These are phyloP conservation scores for Dacryopinax primogenitus DNA, from an alignment of 768 basidiomycete genomes.

Conservation along the genomic window DNA sequence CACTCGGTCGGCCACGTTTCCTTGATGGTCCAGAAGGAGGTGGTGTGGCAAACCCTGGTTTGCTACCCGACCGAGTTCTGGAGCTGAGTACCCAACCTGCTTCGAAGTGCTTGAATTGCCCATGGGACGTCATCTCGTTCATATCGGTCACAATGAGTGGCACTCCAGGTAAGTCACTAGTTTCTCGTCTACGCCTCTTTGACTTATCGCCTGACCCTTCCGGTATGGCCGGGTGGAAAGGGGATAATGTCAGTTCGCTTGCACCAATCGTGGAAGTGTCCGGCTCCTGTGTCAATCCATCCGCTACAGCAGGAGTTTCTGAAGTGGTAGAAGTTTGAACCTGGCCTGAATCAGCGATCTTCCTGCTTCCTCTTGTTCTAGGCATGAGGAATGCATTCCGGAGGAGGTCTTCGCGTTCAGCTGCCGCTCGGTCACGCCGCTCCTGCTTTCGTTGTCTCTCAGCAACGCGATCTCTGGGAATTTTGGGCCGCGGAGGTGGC, in stretches of 20 bases:
- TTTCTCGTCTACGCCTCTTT: not conserved
- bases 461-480: slow-evolving; percentile 7
- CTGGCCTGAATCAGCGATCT: not conserved
- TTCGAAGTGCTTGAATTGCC: slow-evolving; percentile 3
- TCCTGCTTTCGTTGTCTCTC: slow-evolving; percentile 13
- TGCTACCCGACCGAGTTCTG: not conserved
- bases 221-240: not conserved
- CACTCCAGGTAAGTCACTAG: not conserved
- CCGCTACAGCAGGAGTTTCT: not conserved
- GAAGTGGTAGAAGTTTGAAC: not conserved
- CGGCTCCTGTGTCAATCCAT: not conserved
- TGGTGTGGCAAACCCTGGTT: not conserved
- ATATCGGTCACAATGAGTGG: not conserved
- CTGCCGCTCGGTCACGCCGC: not conserved
- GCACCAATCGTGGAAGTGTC: not conserved
- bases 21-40: not conserved
- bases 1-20: not conserved
- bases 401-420: not conserved
- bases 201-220: slow-evolving; percentile 5
- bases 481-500: slow-evolving; percentile 26
- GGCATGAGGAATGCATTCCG: not conserved
- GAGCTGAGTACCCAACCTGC: not conserved
- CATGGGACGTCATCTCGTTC: not conserved
- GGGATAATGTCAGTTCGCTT: not conserved
- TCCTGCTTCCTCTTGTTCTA: not conserved